These are phyloP conservation scores for Fusarium piperis DNA, from an alignment of 2,329 filamentous ascomycete species.

Conservation along the genomic window DNA sequence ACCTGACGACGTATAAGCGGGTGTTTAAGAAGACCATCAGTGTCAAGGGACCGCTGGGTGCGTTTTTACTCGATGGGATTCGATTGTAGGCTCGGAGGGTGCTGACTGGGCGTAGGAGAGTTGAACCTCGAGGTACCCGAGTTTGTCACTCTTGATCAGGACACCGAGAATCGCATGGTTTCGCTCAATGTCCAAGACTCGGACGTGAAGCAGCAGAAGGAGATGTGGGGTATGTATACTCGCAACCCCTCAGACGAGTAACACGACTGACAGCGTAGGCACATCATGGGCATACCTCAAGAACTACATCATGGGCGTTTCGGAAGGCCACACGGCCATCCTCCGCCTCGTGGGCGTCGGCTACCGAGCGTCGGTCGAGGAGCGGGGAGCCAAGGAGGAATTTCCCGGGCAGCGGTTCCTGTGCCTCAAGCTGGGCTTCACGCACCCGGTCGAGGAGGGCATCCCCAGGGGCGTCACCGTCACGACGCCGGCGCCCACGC, in stretches of 20 bases:
- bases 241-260: background rate
- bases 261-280: slow-evolving; percentile 60
- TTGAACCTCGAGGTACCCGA: slow-evolving; percentile 81
- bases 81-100: background rate
- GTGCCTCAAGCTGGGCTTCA: slow-evolving; percentile 94
- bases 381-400: slow-evolving; percentile 75
- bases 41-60: slow-evolving; percentile 84
- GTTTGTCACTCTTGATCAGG: slow-evolving; percentile 78
- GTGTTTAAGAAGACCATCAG: slow-evolving; percentile 74
- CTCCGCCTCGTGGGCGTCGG: slow-evolving; percentile 94
- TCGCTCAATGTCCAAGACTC: slow-evolving; percentile 76
- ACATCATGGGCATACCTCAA: slow-evolving; percentile 90
- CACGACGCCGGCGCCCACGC: slow-evolving; percentile 88
- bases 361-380: slow-evolving; percentile 89
- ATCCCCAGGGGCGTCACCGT: slow-evolving; percentile 86
- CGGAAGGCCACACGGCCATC: slow-evolving; percentile 94
- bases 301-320: slow-evolving; percentile 92
- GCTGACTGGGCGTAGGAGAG: slow-evolving; percentile 63
- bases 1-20: slow-evolving; percentile 67
- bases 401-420: slow-evolving; percentile 90
- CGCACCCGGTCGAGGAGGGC: slow-evolving; percentile 90
- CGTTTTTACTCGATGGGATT: slow-evolving; percentile 36
- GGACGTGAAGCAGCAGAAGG: slow-evolving; percentile 77
- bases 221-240: slow-evolving; percentile 86
- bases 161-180: slow-evolving; percentile 70